Conservation (phyloP, 2,329 filamentous ascomycete species). For the Trichoderma koningii region DNA sequence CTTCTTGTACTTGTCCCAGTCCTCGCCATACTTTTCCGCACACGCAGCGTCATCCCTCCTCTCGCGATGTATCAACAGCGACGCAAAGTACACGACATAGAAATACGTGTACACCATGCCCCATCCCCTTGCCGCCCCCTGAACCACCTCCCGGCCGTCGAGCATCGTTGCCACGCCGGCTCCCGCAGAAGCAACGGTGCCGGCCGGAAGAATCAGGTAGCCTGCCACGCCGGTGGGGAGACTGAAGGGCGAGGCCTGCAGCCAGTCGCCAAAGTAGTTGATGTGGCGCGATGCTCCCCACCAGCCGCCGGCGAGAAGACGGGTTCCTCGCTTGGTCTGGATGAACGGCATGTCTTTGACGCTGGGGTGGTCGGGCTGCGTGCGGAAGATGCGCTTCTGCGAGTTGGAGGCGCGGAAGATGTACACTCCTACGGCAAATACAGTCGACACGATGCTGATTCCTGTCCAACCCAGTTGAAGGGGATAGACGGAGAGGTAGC, state of each 20-base stretch:
- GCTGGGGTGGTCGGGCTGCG: conserved; percentile 73
- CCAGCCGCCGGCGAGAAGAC: conserved; percentile 81
- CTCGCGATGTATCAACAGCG: conserved; percentile 81
- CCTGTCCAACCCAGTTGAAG: conserved; percentile 69
- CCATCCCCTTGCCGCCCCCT: conserved; percentile 74
- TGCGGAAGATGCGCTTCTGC: conserved; percentile 92
- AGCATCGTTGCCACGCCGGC: conserved; percentile 55
- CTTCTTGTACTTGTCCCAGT: conserved; percentile 84
- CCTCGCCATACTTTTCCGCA: conserved; percentile 79
- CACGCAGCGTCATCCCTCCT: conserved; percentile 85
- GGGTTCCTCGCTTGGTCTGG: conserved; percentile 76
- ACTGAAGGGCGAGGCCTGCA: conserved; percentile 84
- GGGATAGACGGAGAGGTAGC: conserved; percentile 80
- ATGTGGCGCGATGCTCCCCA: conserved; percentile 89
- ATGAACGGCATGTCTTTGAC: conserved; percentile 80
- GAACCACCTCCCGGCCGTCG: conserved; percentile 63
- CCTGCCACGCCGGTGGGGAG: conserved; percentile 81
- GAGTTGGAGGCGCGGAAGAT: conserved; percentile 89
- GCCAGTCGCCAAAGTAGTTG: conserved; percentile 92
- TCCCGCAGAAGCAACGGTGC: conserved; percentile 39
- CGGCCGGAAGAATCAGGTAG: conserved; percentile 65
- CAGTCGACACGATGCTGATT: conserved; percentile 61
- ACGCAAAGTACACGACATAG: conserved; percentile 83
- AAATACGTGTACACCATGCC: conserved; percentile 89
- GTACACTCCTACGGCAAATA: conserved; percentile 71